These are phyloP conservation scores for Cubamyces lactineus DNA, from an alignment of 768 basidiomycete species.

Conservation along the genomic window DNA sequence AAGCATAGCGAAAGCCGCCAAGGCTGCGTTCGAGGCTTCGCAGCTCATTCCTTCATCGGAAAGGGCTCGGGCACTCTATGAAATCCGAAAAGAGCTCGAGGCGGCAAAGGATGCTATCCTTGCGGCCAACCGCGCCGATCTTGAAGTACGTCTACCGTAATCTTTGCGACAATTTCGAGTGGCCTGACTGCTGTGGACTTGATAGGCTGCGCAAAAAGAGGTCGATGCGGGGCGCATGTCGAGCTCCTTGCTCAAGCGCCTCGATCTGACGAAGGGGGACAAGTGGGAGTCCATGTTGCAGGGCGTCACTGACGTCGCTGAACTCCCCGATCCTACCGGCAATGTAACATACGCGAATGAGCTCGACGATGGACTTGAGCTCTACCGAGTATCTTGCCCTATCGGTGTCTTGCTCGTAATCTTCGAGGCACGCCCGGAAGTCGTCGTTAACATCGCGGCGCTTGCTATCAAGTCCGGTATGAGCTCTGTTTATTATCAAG, in stretches of 20 bases:
- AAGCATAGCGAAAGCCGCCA: constrained; percentile 77
- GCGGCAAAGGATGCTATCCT: constrained; percentile 69
- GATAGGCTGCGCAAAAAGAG: constrained; percentile 73
- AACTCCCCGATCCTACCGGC: constrained; percentile 86
- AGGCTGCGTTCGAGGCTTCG: constrained; percentile 83
- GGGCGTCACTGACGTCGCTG: constrained; percentile 85
- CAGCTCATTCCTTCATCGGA: constrained; percentile 75
- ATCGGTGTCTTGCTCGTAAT: constrained; percentile 96
- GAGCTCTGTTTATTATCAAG: constrained; percentile 24
- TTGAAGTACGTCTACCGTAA: constrained; percentile 55
- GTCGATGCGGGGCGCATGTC: constrained; percentile 88
- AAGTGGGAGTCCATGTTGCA: constrained; percentile 96
- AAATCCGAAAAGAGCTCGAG: constrained; percentile 70
- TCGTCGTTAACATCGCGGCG: constrained; percentile 95
- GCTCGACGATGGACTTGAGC: constrained; percentile 83
- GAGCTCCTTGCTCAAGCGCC: constrained; percentile 76
- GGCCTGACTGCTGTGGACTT: neutral
- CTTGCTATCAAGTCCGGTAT: constrained; percentile 95
- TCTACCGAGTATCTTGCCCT: constrained; percentile 94
- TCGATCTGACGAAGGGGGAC: constrained; percentile 77
- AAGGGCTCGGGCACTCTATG: constrained; percentile 70
- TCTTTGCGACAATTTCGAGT: neutral
- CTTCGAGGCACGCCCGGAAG: constrained; percentile 96
- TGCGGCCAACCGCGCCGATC: constrained; percentile 78
- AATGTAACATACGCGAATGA: constrained; percentile 86